Conservation (phyloP, 106 monocot species). For the Dioscorea dumetorum region DNA sequence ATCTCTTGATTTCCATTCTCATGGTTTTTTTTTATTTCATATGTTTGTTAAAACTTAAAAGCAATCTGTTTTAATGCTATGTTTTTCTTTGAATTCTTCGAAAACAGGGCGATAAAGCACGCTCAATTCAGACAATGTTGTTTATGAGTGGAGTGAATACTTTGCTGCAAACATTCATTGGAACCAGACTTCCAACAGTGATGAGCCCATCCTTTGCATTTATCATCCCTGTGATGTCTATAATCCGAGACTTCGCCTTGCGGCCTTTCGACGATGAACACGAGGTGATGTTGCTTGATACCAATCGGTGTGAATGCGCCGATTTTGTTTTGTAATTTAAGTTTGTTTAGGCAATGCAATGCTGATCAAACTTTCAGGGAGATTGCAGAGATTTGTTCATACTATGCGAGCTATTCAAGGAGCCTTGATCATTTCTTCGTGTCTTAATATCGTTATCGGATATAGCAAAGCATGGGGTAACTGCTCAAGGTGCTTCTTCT, state of each 20-base stretch:
- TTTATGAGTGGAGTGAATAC: constrained; percentile 85
- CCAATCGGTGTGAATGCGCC: not conserved
- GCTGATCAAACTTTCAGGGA: constrained; percentile 17
- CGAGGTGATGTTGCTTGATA: constrained; percentile 26
- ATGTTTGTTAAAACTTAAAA: not conserved
- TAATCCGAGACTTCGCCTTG: constrained; percentile 43
- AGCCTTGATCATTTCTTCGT: constrained; percentile 70
- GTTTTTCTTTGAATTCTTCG: not conserved
- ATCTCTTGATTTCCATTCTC: not conserved
- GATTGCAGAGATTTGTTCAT: constrained; percentile 74
- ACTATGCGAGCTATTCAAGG: constrained; percentile 92
- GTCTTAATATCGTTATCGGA: constrained; percentile 62
- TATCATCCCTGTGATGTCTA: constrained; percentile 63
- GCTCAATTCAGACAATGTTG: constrained; percentile 75
- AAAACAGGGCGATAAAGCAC: constrained; percentile 74
- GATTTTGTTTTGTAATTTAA: not conserved
- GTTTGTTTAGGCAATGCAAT: not conserved
- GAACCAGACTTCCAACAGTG: constrained; percentile 72
- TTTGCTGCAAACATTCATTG: constrained; percentile 69
- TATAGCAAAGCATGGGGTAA: constrained; percentile 63
- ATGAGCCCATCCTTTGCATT: constrained; percentile 91
- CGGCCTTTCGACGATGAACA: constrained; percentile 33
- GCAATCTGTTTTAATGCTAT: not conserved
- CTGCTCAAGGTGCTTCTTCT: constrained; percentile 32
- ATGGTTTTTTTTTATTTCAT: not conserved